Evolutionary conservation across 169 alveolate genomes (phyloP), one percentile per base, ranked within the genome.

Genomic region (Sarcocystis neurona): DNA sequence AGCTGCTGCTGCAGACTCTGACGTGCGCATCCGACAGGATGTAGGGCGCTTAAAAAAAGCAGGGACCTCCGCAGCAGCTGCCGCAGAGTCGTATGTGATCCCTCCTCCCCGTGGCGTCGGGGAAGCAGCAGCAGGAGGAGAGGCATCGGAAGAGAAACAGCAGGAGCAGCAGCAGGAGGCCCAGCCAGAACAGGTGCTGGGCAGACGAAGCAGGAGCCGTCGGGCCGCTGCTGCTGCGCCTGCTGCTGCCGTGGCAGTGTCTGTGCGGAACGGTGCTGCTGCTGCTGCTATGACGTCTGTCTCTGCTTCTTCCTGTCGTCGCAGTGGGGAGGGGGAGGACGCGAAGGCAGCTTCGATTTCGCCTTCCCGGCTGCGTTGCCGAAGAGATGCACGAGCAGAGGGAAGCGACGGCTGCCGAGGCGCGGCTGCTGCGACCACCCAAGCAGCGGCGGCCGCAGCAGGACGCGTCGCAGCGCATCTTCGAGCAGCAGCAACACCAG

Each of bases 51-150:
- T 20, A 53, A 20, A 53, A 2, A 60, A 1, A 32, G 75, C 15
- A 12, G 32, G 30, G 37, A 12, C 32, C 39, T 12, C 15, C 32
- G 15, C 75, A 63, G 75, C 15, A 63, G 75, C 75, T 12, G 75
- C 75, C 12, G 32, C 75, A 15, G 75, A 37, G 10, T n/a, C 15
- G 75, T 37, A 63, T 12, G 32, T n/a, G 32, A 6, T 37, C 75
- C 32, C 75, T 63, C 37, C 75, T 12, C 10, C 5, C 15, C 39
- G 41, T 23, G 75, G 8, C 32, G 12, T 37, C 15, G 75, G 41
- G 30, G 75, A n/a, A 63, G 75, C 75, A 70, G 41, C 79, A 70
- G 79, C 79, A 70, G 79, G 53, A 70, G 47, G 53, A 1, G 50
- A 5, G 0, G 79, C 79, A 0, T 44, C 79, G 39, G 79, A 44